Conservation (phyloP, 805 yeast species). For the Pachysolen tannophilus region DNA sequence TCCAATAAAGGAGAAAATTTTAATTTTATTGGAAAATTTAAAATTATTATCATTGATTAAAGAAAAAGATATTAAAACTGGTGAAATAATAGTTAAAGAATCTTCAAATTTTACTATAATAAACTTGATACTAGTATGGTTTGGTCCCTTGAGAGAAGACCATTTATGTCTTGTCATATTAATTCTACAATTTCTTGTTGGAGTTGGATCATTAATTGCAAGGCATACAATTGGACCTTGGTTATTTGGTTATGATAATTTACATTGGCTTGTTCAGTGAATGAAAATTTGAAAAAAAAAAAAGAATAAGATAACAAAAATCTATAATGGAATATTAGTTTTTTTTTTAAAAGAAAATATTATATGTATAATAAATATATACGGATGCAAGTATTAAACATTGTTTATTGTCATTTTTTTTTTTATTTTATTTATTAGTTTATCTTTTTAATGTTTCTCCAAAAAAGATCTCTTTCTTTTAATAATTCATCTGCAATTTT, state of each 20-base stretch:
- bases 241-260: slow-evolving; percentile 84
- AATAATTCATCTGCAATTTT: slow-evolving; percentile 58
- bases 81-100: slow-evolving; percentile 22
- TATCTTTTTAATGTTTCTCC: slow-evolving; percentile 18
- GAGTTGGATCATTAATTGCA: slow-evolving; percentile 54
- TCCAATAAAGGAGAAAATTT: slow-evolving; percentile 25
- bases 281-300: no score
- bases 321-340: no score
- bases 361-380: no score
- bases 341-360: no score
- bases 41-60: slow-evolving; percentile 38
- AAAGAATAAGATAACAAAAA: no score
- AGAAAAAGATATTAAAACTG: slow-evolving; percentile 19
- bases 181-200: slow-evolving; percentile 54
- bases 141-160: slow-evolving; percentile 89
- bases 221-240: slow-evolving; percentile 84
- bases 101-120: slow-evolving; percentile 85
- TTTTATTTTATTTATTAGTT: no score
- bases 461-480: slow-evolving; percentile 33
- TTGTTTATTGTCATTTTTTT: no score
- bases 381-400: no score
- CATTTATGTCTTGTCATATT: slow-evolving; percentile 54
- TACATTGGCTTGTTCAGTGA: slow-evolving; percentile 17
- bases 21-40: slow-evolving; percentile 39
- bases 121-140: slow-evolving; percentile 73